Evolutionary conservation across 192 early-diverging fungal species (phyloP).

Genomic region (Polychytrium aggregatum): DNA sequence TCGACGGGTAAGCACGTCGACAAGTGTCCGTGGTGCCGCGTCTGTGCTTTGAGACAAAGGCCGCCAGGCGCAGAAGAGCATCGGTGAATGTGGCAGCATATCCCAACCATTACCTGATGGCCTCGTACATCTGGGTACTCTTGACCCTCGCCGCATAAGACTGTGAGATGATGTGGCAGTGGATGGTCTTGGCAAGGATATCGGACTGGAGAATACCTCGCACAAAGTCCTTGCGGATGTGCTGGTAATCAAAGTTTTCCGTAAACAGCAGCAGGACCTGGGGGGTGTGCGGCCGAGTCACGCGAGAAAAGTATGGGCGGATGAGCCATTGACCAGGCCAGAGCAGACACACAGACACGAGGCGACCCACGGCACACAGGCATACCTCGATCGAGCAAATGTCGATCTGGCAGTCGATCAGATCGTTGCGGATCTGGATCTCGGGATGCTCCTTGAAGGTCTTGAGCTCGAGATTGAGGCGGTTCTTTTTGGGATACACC

Average conservation of each 20-base stretch:
- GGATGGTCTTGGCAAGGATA: slow-evolving; percentile 75
- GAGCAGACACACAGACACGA: no score
- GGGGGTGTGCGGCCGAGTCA: no score
- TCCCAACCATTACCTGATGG: slow-evolving; percentile 42
- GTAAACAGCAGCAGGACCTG: slow-evolving; percentile 81
- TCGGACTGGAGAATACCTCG: slow-evolving; percentile 82
- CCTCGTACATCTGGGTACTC: slow-evolving; percentile 62
- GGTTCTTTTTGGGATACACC: slow-evolving; percentile 41
- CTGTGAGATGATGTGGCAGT: slow-evolving; percentile 62
- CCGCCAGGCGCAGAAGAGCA: no score
- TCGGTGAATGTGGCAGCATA: no score
- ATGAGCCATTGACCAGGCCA: no score
- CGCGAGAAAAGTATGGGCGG: no score
- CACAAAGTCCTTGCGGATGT: slow-evolving; percentile 80
- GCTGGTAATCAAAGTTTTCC: slow-evolving; percentile 97
- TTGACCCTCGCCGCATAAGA: slow-evolving; percentile 55
- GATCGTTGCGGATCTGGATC: slow-evolving; percentile 75
- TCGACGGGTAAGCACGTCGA: no score
- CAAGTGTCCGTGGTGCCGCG: no score
- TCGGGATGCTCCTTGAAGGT: slow-evolving; percentile 40
- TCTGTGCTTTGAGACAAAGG: no score
- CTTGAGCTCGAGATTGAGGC: slow-evolving; percentile 48
- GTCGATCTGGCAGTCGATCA: slow-evolving; percentile 86
- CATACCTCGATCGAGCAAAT: slow-evolving; percentile 81
- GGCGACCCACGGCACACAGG: no score